These are phyloP conservation scores for Tetrapisispora arboricola DNA, from an alignment of 805 yeast genomes.

Conservation along the genomic window DNA sequence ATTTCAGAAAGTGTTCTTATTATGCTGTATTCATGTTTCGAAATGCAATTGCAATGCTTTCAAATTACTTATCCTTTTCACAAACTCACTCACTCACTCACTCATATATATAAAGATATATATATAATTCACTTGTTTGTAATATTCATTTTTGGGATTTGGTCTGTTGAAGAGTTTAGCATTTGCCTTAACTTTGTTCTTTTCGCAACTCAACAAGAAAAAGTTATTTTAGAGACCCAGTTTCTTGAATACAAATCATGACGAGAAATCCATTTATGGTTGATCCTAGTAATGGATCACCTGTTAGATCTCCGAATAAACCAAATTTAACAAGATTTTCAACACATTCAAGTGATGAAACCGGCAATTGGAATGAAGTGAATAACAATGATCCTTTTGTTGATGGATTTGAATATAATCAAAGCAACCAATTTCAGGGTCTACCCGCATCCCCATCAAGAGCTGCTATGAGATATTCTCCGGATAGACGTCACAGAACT, in stretches of 20 bases:
- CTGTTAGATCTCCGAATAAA: conserved; percentile 19
- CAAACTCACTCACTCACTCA: too few species aligned
- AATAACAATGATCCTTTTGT: conserved; percentile 5
- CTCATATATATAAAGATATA: too few species aligned
- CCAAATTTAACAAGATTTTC: conserved; percentile 20
- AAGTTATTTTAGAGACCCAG: background rate
- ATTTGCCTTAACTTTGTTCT: too few species aligned
- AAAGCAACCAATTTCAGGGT: conserved; percentile 26
- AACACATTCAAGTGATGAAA: conserved; percentile 2
- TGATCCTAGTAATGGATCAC: conserved; percentile 22
- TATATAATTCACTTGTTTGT: too few species aligned
- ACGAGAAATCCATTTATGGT: conserved; percentile 29
- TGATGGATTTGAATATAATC: conserved; percentile 16
- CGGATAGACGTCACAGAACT: conserved; percentile 30
- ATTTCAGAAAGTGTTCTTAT: too few species aligned
- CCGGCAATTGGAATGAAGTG: background rate
- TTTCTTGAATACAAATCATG: conserved; percentile 11
- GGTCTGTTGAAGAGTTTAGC: too few species aligned
- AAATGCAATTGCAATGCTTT: too few species aligned
- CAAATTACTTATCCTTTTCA: too few species aligned
- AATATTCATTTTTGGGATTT: too few species aligned
- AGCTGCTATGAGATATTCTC: conserved; percentile 30
- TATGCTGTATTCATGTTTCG: too few species aligned
- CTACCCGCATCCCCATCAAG: conserved; percentile 33
- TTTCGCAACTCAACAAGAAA: too few species aligned